phyloP scores from a whole-genome alignment of 257 asterid species.

The Fraxinus anomala region DNA sequence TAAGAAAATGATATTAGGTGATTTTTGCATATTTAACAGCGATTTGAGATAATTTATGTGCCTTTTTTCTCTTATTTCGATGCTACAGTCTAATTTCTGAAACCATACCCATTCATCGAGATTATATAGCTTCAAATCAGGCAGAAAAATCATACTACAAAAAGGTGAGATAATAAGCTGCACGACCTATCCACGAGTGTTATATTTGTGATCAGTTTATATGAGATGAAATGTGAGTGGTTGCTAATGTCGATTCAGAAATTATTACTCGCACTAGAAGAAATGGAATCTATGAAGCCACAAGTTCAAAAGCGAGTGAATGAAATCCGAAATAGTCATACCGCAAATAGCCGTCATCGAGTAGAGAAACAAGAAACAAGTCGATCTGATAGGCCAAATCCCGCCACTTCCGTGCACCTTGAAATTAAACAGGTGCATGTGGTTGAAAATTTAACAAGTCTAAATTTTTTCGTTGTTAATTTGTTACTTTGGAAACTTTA shows the following conservation, averaged over 20 bases:
- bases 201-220: not conserved
- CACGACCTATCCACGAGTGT: not conserved
- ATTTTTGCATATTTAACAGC: not conserved
- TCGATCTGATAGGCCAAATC: constrained; percentile 3
- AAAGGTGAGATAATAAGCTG: not conserved
- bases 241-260: not conserved
- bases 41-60: not conserved
- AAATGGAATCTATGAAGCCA: constrained; percentile 4
- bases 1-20: not conserved
- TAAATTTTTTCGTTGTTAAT: too few relatives aligned
- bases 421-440: not conserved
- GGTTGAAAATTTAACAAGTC: not conserved
- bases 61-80: not conserved
- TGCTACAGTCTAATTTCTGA: not conserved
- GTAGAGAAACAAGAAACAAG: not conserved
- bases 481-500: too few relatives aligned
- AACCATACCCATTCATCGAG: constrained; percentile 2
- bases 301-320: not conserved
- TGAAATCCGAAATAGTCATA: not conserved
- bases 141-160: constrained; percentile 1
- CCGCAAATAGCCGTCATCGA: not conserved
- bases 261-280: not conserved
- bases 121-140: constrained; percentile 2
- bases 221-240: not conserved
- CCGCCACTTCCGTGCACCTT: not conserved